Base-by-base conservation (phyloP, 306 rosid genomes). In the Cucumis hystrix region DNA sequence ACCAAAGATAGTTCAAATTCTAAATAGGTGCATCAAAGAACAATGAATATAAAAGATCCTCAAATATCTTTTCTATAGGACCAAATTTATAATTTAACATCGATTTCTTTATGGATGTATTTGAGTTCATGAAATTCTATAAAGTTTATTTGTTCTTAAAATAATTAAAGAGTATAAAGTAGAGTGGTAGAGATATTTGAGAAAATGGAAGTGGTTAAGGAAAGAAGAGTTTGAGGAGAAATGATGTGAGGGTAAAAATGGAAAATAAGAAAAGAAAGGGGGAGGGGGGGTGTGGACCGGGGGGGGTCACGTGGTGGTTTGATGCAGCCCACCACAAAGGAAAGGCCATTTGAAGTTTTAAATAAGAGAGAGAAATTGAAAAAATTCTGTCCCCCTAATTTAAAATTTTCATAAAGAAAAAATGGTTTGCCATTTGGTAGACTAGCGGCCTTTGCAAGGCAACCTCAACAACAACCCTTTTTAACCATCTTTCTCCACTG, bases 401-500 rank as follows among this genome's bases (percentile, higher is more conserved):
- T 7, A 14, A 62, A 16, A 11, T 8, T 4, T n/a, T 23, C 16
- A 35, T 0, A 15, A 33, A 8, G 0, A 8, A 64, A 63, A 7
- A 16, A 15, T 3, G 8, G 23, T 2, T 35, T 17, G 15, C 49
- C 8, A 35, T 65, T 37, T 35, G 49, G 8, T 65, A 67, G 18
- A 4, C 75, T 69, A 23, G 75, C 58, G 75, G 75, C n/a, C 13
- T 69, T 69, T 69, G 57, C 40, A 69, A 69, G 75, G 57, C 75
- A 45, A 23, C n/a, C 58, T 30, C 75, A 43, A 13, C 39, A 9
- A 23, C 56, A n/a, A 40, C 57, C 74, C 54, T 20, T 45, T 69
- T 69, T 45, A 69, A 68, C 74, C 35, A 68, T 43, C 37, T 68
- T 68, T 41, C 18, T 41, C 47, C 47, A 41, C 8, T 9, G 12